Conservation (phyloP, 2,329 filamentous ascomycete species). For the Phialophora tarda region DNA sequence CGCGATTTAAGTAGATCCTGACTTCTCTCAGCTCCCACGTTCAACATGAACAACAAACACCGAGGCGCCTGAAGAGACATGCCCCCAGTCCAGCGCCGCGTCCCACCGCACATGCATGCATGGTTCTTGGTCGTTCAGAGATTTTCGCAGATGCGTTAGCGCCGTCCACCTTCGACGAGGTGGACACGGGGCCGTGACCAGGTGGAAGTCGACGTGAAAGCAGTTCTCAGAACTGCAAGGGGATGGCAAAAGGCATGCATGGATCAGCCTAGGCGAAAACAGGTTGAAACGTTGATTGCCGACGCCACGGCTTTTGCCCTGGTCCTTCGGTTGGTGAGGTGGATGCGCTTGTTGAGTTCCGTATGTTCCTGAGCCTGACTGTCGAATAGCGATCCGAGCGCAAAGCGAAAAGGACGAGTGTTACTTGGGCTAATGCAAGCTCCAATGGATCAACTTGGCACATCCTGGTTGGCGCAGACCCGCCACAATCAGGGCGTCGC, state of each 20-base stretch:
- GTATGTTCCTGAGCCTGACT: conserved; percentile 18
- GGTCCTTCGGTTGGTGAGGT: conserved; percentile 17
- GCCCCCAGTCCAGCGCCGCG: conserved; percentile 21
- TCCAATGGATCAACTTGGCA: conserved; percentile 19
- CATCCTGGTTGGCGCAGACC: conserved; percentile 19
- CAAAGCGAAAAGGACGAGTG: conserved; percentile 29
- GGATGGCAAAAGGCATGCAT: conserved; percentile 21
- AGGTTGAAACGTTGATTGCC: conserved; percentile 33
- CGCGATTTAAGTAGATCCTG: conserved; percentile 34
- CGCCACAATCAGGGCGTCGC: conserved; percentile 14
- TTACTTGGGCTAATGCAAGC: conserved; percentile 37
- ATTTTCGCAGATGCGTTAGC: conserved; percentile 35
- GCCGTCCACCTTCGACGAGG: conserved; percentile 29
- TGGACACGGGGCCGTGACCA: conserved; percentile 21
- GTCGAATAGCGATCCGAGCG: conserved; percentile 37
- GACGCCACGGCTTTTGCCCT: conserved; percentile 8
- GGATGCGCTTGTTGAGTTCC: conserved; percentile 24
- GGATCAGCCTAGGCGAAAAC: conserved; percentile 17
- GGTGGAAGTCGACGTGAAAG: conserved; percentile 14
- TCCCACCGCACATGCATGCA: conserved; percentile 24
- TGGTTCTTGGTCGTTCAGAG: conserved; percentile 33
- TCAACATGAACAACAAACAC: conserved; percentile 28
- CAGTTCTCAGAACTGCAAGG: conserved; percentile 21
- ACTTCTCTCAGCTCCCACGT: conserved; percentile 14
- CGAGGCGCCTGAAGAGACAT: conserved; percentile 23